A percentile compares a stretch with the other conserved stretches of the same genome.
phyloP scores from a whole-genome alignment of 495 filamentous ascomycete genomes.

The Glarea lozoyensis region DNA sequence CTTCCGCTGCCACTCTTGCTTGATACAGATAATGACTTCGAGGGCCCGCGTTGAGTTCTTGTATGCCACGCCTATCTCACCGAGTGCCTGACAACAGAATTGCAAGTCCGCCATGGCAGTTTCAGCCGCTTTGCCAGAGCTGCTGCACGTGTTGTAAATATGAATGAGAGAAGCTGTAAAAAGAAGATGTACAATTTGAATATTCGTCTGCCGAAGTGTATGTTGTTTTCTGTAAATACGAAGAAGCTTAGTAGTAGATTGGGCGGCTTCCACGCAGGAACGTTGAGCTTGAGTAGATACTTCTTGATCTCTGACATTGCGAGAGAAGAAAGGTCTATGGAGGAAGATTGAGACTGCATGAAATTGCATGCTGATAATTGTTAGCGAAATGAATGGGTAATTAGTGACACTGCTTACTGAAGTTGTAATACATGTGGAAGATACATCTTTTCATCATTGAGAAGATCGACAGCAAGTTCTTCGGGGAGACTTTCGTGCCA shows the following conservation, averaged over 20 bases:
- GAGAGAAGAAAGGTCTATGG: constrained; percentile 2
- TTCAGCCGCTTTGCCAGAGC: background rate
- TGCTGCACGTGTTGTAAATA: background rate
- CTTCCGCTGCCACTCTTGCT: constrained; percentile 16
- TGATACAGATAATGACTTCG: constrained; percentile 14
- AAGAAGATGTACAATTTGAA: constrained; percentile 2
- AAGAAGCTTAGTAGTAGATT: background rate
- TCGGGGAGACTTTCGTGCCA: background rate
- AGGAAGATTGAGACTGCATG: background rate
- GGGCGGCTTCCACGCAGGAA: background rate
- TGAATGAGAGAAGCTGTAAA: constrained; percentile 2
- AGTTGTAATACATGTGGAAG: constrained; percentile 2
- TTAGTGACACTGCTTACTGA: background rate
- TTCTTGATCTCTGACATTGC: background rate
- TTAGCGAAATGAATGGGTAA: background rate
- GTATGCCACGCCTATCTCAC: constrained; percentile 14
- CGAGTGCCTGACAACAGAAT: constrained; percentile 13
- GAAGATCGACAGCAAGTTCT: background rate
- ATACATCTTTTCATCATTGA: background rate
- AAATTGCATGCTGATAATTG: background rate
- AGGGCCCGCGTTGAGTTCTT: constrained; percentile 14
- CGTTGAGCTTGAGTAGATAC: background rate
- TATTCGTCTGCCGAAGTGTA: background rate
- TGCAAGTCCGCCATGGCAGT: constrained; percentile 1
- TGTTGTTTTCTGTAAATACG: background rate